These are phyloP conservation scores for Sporisorium exsertum DNA, from an alignment of 1,284 basidiomycete genomes.

Conservation along the genomic window DNA sequence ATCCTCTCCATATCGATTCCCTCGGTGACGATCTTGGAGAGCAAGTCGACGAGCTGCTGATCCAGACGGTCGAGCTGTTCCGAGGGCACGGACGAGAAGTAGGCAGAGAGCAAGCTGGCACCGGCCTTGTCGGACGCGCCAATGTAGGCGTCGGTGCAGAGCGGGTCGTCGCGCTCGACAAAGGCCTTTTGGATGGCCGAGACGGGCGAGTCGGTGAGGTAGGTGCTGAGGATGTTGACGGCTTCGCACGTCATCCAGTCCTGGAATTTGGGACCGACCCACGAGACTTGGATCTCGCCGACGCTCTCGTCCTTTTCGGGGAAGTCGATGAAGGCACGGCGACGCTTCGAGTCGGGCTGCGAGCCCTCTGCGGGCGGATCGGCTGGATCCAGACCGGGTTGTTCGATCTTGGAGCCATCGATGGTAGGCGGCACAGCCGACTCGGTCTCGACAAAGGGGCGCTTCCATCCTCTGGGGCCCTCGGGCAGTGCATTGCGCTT, in stretches of 20 bases:
- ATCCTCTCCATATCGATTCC: constrained; percentile 94
- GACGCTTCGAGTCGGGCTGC: constrained; percentile 48
- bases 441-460: constrained; percentile 91
- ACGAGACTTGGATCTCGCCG: constrained; percentile 85
- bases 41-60: constrained; percentile 77
- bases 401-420: constrained; percentile 50
- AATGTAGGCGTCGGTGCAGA: constrained; percentile 86
- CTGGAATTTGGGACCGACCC: constrained; percentile 81
- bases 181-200: constrained; percentile 93
- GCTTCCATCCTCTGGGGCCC: constrained; percentile 85
- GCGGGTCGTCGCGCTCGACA: constrained; percentile 89
- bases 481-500: constrained; percentile 72
- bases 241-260: constrained; percentile 85
- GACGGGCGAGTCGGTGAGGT: constrained; percentile 84
- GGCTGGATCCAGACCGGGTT: constrained; percentile 57
- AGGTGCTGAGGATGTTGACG: constrained; percentile 82
- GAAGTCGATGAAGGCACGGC: constrained; percentile 82
- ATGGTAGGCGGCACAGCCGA: constrained; percentile 76
- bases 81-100: constrained; percentile 85
- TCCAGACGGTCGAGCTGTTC: constrained; percentile 82
- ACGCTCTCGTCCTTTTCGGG: constrained; percentile 97
- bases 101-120: constrained; percentile 79
- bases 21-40: constrained; percentile 79
- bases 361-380: constrained; percentile 49
- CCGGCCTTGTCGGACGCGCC: constrained; percentile 78